Base-by-base conservation (phyloP, 345 rosid genomes). In the Erysimum cheiranthoides region DNA sequence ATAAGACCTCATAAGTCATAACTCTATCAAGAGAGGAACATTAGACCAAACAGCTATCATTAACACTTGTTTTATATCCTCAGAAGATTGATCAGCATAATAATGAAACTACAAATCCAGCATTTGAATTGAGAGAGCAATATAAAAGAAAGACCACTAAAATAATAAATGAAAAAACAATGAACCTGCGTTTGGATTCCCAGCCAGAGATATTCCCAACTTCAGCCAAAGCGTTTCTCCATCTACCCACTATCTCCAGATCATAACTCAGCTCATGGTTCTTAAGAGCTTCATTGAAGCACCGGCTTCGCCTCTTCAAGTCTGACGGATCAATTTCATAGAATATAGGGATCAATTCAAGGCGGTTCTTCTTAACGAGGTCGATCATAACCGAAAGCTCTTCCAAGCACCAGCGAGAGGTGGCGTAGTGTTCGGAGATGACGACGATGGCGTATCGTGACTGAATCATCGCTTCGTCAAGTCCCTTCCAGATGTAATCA, bases 401-500 rank as follows among this genome's bases (percentile, higher is more conserved):
- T 60, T 53, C 27, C 69, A 75, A 75, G 31, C 79, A 77, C 76
- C 71, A 69, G 0, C 5, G 71, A 54, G 72, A 77, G 17, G 53
- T 56, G 3, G 72, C 68, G 9, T 64, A 71, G 13, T 8, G 46
- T 11, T 77, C 0, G 1, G 80, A 77, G 0, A 77, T 27, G 4
- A 77, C 72, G 1, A 77, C 21, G 9, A 77, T 47, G 1, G 76
- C 71, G 59, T 47, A 17, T 13, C 17, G 51, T 12, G 80, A 77
- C 43, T 56, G 30, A 4, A 16, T 1, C 5, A 77, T 77, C 35
- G 38, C 72, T 70, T 63, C 3, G 49, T 5, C n/a, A 11, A 71
- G 76, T 8, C 70, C 76, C 10, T 32, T 8, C 49, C 10, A 36
- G 18, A 77, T 65, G 27, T 4, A 5, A 14, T 31, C 5, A 11